phyloP scores from a whole-genome alignment of 257 asterid species.

The Fraxinus excelsior region DNA sequence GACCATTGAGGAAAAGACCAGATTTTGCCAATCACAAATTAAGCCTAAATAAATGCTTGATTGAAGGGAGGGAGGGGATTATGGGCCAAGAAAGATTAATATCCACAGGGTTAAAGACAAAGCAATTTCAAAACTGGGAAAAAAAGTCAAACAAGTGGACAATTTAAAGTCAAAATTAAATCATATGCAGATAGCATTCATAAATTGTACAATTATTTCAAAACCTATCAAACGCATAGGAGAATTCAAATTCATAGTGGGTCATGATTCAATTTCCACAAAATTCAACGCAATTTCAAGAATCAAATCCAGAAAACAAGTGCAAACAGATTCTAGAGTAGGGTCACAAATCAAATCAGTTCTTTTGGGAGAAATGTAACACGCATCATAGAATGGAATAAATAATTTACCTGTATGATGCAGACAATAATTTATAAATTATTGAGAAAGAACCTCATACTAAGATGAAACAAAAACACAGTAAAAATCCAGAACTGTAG shows the following conservation, averaged over 20 bases:
- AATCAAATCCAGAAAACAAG: constrained; percentile 27
- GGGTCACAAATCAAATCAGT: constrained; percentile 28
- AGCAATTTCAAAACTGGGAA: constrained; percentile 33
- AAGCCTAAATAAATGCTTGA: not conserved
- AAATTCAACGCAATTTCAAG: not conserved
- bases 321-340: constrained; percentile 27
- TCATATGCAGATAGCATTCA: constrained; percentile 19
- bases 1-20: not conserved
- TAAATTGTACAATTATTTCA: constrained; percentile 16
- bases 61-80: not conserved
- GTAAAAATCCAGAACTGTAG: not conserved
- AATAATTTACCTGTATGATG: not conserved
- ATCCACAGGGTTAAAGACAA: constrained; percentile 3
- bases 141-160: constrained; percentile 38
- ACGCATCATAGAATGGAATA: constrained; percentile 9
- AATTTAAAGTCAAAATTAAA: constrained; percentile 22
- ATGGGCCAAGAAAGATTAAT: too few relatives aligned
- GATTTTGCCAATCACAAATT: not conserved
- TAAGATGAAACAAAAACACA: not conserved
- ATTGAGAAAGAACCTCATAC: not conserved
- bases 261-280: constrained; percentile 27
- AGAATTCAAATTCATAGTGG: constrained; percentile 21
- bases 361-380: constrained; percentile 33
- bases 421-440: not conserved
- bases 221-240: not conserved